Evolutionary conservation across 2,329 filamentous ascomycete genomes (phyloP), one percentile per base, ranked within the genome.

Genomic region (Plectosphaerella sp.): DNA sequence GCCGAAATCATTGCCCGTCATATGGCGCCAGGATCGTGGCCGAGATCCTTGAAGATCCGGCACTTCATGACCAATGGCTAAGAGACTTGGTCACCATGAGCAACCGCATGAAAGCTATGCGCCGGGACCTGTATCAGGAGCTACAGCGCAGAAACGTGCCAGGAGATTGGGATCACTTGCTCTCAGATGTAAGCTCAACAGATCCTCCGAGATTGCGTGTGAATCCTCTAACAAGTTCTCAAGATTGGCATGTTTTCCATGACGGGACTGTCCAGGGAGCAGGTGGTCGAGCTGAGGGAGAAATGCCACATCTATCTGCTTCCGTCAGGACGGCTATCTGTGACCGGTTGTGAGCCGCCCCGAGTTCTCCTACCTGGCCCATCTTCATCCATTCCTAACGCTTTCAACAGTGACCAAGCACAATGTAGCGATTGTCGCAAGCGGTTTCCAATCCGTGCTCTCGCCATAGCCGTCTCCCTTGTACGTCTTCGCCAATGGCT

Each of bases 241-340:
- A 63, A 73, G 63, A 69, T 68, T 49, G 71, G 71, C 7, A 72
- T 74, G 70, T 73, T 73, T 52, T 64, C 61, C 5, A 71, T 67
- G 53, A 70, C 70, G 0, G 68, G 70, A 0, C 52, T 73, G 45
- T 59, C 47, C 7, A 46, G 57, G 9, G 55, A 61, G 33, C 64
- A 72, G 39, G 66, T 73, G 4, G 33, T 22, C 3, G 50, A 57
- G 6, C 51, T 73, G 14, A 54, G 60, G 52, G 55, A 64, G 2
- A 59, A 64, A 18, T 57, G 62, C 49, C 69, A 72, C 57, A 57
- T 71, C 33, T 72, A 72, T 53, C 45, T 72, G 59, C 37, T 39
- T 9, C 37, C 37, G 14, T 39, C 37, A 7, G 37, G 37, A 39
- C 10, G 37, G 14, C 10, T 66, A 14, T 66, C 61, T 18, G 57